A percentile compares a stretch with the other conserved stretches of the same genome.
These are phyloP conservation scores for Pisolithus albus DNA, from an alignment of 768 basidiomycete species.

Conservation along the genomic window DNA sequence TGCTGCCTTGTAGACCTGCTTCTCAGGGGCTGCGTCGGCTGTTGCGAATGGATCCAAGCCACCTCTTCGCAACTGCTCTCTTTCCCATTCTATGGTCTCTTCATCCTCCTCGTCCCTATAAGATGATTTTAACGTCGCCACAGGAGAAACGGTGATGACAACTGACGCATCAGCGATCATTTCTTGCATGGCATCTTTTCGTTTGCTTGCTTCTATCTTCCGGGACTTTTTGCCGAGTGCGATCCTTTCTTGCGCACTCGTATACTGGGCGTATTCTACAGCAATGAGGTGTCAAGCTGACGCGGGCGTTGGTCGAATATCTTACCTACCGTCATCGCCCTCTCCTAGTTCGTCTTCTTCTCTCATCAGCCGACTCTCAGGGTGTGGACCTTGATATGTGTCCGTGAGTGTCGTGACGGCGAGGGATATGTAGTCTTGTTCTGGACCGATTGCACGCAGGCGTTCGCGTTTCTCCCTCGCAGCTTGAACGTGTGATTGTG, in stretches of 20 bases:
- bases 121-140: conserved; percentile 2
- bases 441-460: conserved; percentile 43
- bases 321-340: conserved; percentile 69
- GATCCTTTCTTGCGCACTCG: conserved; percentile 80
- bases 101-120: conserved; percentile 75
- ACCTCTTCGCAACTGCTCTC: conserved; percentile 72
- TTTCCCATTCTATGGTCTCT: conserved; percentile 81
- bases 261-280: conserved; percentile 80
- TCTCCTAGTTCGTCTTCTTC: conserved; percentile 88
- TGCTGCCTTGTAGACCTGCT: conserved; percentile 61
- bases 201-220: conserved; percentile 61
- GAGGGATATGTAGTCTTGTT: conserved; percentile 74
- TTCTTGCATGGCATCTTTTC: conserved; percentile 66
- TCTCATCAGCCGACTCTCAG: conserved; percentile 71
- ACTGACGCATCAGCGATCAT: conserved; percentile 78
- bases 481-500: conserved; percentile 61
- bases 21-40: conserved; percentile 32
- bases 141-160: neutral
- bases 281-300: conserved; percentile 7
- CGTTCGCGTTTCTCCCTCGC: conserved; percentile 75
- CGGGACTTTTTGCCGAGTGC: conserved; percentile 77
- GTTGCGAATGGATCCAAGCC: conserved; percentile 44
- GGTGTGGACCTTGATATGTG: conserved; percentile 65
- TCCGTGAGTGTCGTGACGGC: conserved; percentile 55
- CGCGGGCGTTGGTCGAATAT: neutral